A percentile compares a stretch with the other conserved stretches of the same genome.
These are phyloP conservation scores for Proliferodiscus dingleyae DNA, from an alignment of 2,329 filamentous ascomycete species.

Conservation along the genomic window DNA sequence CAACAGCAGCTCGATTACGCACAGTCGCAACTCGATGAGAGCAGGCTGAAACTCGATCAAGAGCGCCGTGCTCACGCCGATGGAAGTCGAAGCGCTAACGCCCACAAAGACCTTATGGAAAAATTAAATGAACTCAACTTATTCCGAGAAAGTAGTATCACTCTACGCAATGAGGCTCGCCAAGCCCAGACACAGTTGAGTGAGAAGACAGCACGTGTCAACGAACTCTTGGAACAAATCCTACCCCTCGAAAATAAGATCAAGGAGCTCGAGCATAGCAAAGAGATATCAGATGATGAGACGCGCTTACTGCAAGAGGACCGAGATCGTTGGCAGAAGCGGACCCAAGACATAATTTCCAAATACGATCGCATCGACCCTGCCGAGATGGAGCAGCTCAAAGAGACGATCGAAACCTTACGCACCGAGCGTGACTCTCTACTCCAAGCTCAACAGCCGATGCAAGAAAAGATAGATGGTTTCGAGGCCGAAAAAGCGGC, in stretches of 20 bases:
- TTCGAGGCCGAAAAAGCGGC: slow-evolving; percentile 50
- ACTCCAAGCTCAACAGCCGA: slow-evolving; percentile 35
- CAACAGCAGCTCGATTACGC: slow-evolving; percentile 87
- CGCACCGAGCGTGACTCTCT: slow-evolving; percentile 58
- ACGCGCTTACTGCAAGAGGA: slow-evolving; percentile 86
- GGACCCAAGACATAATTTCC: slow-evolving; percentile 89
- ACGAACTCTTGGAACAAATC: slow-evolving; percentile 69
- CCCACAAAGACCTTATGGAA: slow-evolving; percentile 86
- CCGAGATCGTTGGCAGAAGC: slow-evolving; percentile 91
- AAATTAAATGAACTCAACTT: slow-evolving; percentile 94
- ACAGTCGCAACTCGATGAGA: slow-evolving; percentile 83
- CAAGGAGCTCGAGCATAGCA: slow-evolving; percentile 75
- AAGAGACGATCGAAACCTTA: slow-evolving; percentile 65
- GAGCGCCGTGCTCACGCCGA: slow-evolving; percentile 76
- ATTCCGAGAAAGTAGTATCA: slow-evolving; percentile 90
- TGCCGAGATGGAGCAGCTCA: slow-evolving; percentile 84
- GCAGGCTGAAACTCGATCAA: slow-evolving; percentile 82
- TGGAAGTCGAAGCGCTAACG: slow-evolving; percentile 65
- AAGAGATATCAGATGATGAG: slow-evolving; percentile 63
- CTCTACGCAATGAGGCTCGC: slow-evolving; percentile 79
- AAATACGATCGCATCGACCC: slow-evolving; percentile 96
- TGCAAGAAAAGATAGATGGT: slow-evolving; percentile 49
- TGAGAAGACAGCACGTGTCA: slow-evolving; percentile 69
- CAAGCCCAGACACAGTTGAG: slow-evolving; percentile 71
- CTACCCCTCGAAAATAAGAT: slow-evolving; percentile 79